Evolutionary conservation across 257 asterid genomes (phyloP).

Genomic region (Fraxinus excelsior): DNA sequence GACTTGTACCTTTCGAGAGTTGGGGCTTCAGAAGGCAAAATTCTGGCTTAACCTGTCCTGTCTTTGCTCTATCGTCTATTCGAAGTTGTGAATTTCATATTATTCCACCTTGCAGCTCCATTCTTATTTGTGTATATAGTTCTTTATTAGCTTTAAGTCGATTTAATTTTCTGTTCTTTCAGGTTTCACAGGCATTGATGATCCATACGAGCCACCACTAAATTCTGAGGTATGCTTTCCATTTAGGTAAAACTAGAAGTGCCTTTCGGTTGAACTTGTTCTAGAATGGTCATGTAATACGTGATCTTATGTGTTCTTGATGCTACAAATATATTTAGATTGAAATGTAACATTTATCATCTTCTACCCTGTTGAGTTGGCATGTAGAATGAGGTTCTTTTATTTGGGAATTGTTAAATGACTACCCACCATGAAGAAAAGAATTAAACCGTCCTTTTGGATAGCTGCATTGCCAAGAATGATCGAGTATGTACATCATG

Average conservation of each 20-base stretch:
- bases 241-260: constrained; percentile 9
- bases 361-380: not conserved
- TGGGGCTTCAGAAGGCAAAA: not conserved
- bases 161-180: constrained; percentile 24
- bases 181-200: constrained; percentile 98
- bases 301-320: not conserved
- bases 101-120: not conserved
- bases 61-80: not conserved
- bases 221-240: constrained; percentile 69
- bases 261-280: constrained; percentile 9
- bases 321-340: not conserved
- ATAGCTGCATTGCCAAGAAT: too few species aligned
- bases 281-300: constrained; percentile 4
- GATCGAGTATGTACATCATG: not conserved
- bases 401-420: not conserved
- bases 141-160: constrained; percentile 7
- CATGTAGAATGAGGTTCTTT: not conserved
- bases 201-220: constrained; percentile 91
- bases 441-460: not conserved
- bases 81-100: not conserved
- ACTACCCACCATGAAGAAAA: not conserved
- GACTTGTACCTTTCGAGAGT: not conserved
- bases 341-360: not conserved
- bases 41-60: not conserved
- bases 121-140: not conserved